Evolutionary conservation across 345 rosid genomes (phyloP), one percentile per base, ranked within the genome.

Genomic region (Eucalyptus tenuipes): DNA sequence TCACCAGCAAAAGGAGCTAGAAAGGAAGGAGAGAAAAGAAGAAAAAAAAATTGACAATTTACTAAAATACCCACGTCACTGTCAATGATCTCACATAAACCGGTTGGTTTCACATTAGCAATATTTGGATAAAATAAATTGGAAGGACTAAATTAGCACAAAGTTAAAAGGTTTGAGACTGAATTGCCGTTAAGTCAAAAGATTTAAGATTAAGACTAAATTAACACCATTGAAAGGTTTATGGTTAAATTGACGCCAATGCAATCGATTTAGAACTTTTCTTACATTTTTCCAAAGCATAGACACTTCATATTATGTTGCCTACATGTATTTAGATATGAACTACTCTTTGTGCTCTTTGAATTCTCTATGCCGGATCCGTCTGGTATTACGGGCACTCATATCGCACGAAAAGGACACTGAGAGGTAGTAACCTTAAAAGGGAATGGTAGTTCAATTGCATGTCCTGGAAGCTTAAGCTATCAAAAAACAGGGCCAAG

Each of bases 1-100:
- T 52, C 57, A 52, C 57, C 0, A 52, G 10, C 57, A 52, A 52
- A 52, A 52, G 25, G 5, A 20, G 3, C 10, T 18, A 52, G 57
- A 52, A 8, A 52, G 24, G 57, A 52, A 52, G 2, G 57, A 52
- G 55, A 7, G 57, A 52, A 52, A 52, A 52, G 2, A 10, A 0
- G 1, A 1, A 52, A 18, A 18, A 50, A 16, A 50, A 14, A 5
- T 52, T 20, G 25, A 52, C 2, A 10, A 52, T 52, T 52, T 18
- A 3, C 2, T 52, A 52, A 52, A 20, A 20, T 52, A 18, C 3
- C 0, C 2, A 50, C 2, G 2, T 50, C 9, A 3, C 1, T 50
- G 1, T 7, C 22, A 50, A 2, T 7, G 2, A 1, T 50, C 9
- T 50, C 7, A 17, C 4, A 17, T 50, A 50, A 3, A 22, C 2